Conservation (phyloP, 495 filamentous ascomycete species). For the Aspergillus asperescens region DNA sequence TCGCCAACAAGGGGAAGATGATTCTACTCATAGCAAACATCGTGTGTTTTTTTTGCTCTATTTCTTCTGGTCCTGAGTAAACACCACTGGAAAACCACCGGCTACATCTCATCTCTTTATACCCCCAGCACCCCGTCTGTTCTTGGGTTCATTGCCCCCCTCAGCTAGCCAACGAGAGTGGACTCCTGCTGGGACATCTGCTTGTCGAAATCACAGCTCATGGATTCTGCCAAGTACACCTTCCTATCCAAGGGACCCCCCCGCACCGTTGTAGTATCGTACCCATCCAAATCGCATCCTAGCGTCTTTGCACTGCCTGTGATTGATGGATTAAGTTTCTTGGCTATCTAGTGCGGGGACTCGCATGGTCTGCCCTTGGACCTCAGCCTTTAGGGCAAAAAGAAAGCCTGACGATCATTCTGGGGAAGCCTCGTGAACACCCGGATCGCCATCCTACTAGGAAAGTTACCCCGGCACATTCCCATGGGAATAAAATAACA, state of each 20-base stretch:
- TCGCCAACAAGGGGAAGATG: slow-evolving; percentile 4
- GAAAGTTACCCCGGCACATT: no score
- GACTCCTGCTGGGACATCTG: neutral
- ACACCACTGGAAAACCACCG: neutral
- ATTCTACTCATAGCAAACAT: neutral
- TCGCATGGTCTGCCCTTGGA: neutral
- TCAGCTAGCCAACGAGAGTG: slow-evolving; percentile 2
- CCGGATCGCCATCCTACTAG: neutral
- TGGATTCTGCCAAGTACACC: neutral
- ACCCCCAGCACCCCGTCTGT: neutral
- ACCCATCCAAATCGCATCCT: neutral
- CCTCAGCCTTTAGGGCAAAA: neutral
- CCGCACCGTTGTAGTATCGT: slow-evolving; percentile 1
- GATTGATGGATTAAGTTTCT: neutral
- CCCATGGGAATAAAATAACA: neutral
- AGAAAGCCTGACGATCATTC: neutral
- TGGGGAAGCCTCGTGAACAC: neutral
- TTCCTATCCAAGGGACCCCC: slow-evolving; percentile 1
- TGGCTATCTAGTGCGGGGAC: neutral
- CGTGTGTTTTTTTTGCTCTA: slow-evolving; percentile 33
- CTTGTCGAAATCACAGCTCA: neutral
- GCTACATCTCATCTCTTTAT: neutral
- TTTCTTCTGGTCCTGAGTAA: neutral
- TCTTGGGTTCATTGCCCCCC: neutral
- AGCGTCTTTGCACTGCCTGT: neutral